Conservation (phyloP, 495 filamentous ascomycete species). For the Neurospora discreta region DNA sequence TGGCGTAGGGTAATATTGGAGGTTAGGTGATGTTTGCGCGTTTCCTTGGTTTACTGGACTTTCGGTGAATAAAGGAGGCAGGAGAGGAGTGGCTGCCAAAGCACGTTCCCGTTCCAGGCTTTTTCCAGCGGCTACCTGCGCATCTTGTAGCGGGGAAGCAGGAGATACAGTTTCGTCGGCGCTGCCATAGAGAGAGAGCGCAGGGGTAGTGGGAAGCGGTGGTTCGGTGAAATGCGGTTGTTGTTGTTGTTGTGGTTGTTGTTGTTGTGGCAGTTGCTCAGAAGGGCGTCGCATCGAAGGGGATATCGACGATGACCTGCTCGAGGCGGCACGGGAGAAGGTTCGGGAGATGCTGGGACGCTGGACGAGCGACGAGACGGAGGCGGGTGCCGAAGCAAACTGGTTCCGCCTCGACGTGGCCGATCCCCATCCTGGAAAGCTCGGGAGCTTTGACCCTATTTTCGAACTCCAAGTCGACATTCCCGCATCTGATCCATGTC, state of each 20-base stretch:
- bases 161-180: slow-evolving; percentile 32
- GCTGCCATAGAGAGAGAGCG: slow-evolving; percentile 54
- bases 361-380: slow-evolving; percentile 30
- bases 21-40: slow-evolving; percentile 50
- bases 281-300: slow-evolving; percentile 39
- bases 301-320: slow-evolving; percentile 58
- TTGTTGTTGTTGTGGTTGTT: background rate
- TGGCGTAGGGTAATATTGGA: slow-evolving; percentile 49
- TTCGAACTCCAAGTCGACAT: slow-evolving; percentile 54
- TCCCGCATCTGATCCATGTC: slow-evolving; percentile 53
- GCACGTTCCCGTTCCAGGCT: slow-evolving; percentile 46
- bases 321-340: slow-evolving; percentile 43
- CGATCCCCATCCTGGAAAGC: slow-evolving; percentile 57
- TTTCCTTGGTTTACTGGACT: slow-evolving; percentile 14
- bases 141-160: slow-evolving; percentile 43
- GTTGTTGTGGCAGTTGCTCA: slow-evolving; percentile 29
- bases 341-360: slow-evolving; percentile 31
- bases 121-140: slow-evolving; percentile 40
- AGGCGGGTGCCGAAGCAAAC: slow-evolving; percentile 35
- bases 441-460: slow-evolving; percentile 61
- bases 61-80: slow-evolving; percentile 67
- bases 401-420: slow-evolving; percentile 37
- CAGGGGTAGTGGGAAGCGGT: slow-evolving; percentile 52
- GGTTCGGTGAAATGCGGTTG: slow-evolving; percentile 23
- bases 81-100: slow-evolving; percentile 65